phyloP scores from a whole-genome alignment of 345 rosid genomes.

The Lepidium didymum region DNA sequence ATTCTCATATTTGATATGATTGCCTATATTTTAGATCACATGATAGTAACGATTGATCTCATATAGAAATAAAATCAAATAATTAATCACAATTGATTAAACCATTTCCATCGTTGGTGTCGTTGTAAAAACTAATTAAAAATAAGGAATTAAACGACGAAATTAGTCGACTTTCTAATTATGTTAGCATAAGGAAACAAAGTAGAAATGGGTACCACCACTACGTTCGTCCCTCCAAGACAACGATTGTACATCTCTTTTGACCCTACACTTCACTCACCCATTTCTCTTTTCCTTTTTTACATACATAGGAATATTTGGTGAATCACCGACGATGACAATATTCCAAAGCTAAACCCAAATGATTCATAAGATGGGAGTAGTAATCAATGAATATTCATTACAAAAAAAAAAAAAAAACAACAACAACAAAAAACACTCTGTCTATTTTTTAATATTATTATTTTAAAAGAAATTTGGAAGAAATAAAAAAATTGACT shows the following conservation, averaged over 20 bases:
- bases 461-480: not conserved
- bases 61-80: not conserved
- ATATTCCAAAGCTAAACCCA: constrained; percentile 1
- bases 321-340: constrained; percentile 21
- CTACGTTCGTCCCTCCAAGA: constrained; percentile 9
- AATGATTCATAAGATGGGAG: constrained; percentile 9
- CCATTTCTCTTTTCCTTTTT: not conserved
- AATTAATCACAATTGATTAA: not conserved
- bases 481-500: constrained; percentile 14
- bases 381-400: constrained; percentile 11
- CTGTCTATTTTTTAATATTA: not conserved
- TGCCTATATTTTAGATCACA: constrained; percentile 15
- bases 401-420: not conserved
- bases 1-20: constrained; percentile 1
- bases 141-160: not conserved
- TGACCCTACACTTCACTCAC: constrained; percentile 23
- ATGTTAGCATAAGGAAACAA: constrained; percentile 18
- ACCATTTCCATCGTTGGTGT: not conserved
- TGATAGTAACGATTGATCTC: constrained; percentile 4
- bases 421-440: not conserved
- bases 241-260: constrained; percentile 28
- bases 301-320: constrained; percentile 15
- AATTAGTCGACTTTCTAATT: constrained; percentile 23
- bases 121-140: not conserved
- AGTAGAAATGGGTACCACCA: constrained; percentile 24